These are phyloP conservation scores for Durotheca rogersii DNA, from an alignment of 495 filamentous ascomycete species.

Conservation along the genomic window DNA sequence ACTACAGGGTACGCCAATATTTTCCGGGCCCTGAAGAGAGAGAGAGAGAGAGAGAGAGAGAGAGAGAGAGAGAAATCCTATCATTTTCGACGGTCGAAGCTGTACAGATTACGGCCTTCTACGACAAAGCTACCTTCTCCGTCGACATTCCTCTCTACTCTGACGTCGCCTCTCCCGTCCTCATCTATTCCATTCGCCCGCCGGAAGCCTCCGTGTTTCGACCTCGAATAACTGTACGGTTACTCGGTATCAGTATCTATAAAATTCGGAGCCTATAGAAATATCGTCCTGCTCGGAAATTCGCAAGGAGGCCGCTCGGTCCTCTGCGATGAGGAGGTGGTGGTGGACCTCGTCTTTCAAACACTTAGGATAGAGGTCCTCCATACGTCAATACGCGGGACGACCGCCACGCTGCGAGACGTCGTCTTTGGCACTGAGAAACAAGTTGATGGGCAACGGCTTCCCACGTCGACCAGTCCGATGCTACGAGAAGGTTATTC, in stretches of 20 bases:
- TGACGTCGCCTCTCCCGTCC: conserved; percentile 10
- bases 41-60: too few species aligned
- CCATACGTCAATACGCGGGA: conserved; percentile 17
- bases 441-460: conserved; percentile 19
- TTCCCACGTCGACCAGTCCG: conserved; percentile 11
- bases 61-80: conserved; percentile 18
- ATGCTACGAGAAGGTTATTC: conserved; percentile 29
- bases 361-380: conserved; percentile 33
- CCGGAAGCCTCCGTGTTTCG: conserved; percentile 32
- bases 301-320: conserved; percentile 41
- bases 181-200: conserved; percentile 9
- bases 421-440: conserved; percentile 10
- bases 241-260: conserved; percentile 11
- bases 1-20: conserved; percentile 12
- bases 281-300: conserved; percentile 18
- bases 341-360: conserved; percentile 40
- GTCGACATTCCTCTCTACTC: conserved; percentile 6
- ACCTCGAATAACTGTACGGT: conserved; percentile 7
- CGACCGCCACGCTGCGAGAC: conserved; percentile 17
- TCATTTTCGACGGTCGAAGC: conserved; percentile 6
- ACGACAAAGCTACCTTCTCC: conserved; percentile 9
- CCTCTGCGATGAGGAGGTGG: conserved; percentile 47
- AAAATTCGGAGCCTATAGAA: conserved; percentile 7
- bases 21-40: conserved; percentile 18
- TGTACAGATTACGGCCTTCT: not conserved